Percentiles rank a stretch among this genome's conserved stretches.
These are phyloP conservation scores for Sporothrix variecibatus DNA, from an alignment of 2,329 filamentous ascomycete species.

Conservation along the genomic window DNA sequence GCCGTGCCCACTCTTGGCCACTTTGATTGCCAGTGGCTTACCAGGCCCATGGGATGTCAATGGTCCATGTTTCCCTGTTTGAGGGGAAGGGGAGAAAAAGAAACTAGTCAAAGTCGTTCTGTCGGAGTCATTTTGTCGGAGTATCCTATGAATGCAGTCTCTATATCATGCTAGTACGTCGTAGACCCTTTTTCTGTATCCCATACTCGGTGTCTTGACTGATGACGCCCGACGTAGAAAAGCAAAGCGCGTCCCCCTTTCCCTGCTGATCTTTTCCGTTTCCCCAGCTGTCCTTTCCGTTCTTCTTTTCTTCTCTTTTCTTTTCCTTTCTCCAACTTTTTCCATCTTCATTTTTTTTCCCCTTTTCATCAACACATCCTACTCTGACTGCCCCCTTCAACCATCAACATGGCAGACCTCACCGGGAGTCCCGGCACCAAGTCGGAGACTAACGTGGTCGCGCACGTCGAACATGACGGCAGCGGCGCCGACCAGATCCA, in stretches of 20 bases:
- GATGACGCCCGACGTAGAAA: background rate
- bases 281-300: background rate
- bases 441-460: background rate
- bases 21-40: background rate
- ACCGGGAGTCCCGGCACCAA: background rate
- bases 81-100: background rate
- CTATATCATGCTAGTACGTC: background rate
- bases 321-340: background rate
- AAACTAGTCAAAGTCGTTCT: background rate
- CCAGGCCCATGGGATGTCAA: background rate
- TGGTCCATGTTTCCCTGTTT: background rate
- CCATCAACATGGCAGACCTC: background rate
- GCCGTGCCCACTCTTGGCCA: background rate
- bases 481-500: background rate
- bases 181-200: no score
- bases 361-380: background rate
- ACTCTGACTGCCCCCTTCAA: background rate
- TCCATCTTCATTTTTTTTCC: background rate
- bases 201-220: background rate
- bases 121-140: background rate
- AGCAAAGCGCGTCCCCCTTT: background rate
- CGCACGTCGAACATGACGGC: constrained; percentile 8
- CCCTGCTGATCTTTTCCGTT: background rate
- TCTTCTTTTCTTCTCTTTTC: background rate
- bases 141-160: background rate